Evolutionary conservation across 768 basidiomycete species (phyloP).

Genomic region (Lactarius hengduanensis): DNA sequence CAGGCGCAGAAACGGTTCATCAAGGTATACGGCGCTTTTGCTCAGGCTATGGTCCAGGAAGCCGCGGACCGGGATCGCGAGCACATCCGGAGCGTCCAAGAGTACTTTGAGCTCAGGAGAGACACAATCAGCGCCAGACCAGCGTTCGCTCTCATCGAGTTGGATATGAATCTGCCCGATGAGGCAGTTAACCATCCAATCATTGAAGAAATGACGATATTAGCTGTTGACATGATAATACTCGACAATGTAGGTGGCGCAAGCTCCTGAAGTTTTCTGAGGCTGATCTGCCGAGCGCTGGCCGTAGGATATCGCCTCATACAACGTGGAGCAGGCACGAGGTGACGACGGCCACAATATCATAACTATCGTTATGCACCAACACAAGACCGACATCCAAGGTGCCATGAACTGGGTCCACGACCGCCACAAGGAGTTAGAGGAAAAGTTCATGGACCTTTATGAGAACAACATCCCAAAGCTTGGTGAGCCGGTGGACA

Average conservation of each 20-base stretch:
- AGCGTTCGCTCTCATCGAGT: constrained; percentile 1
- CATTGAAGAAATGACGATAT: not conserved
- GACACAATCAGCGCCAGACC: not conserved
- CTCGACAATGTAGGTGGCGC: constrained; percentile 4
- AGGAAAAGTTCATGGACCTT: constrained; percentile 33
- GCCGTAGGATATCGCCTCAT: constrained; percentile 33
- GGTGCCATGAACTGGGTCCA: constrained; percentile 37
- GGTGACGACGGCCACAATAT: constrained; percentile 41
- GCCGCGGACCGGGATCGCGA: not conserved
- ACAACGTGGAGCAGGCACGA: constrained; percentile 35
- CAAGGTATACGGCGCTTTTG: not conserved
- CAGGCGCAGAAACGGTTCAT: constrained; percentile 16
- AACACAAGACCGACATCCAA: constrained; percentile 35
- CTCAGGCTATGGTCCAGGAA: not conserved
- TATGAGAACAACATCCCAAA: constrained; percentile 35
- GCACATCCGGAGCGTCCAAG: constrained; percentile 5
- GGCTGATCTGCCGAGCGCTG: not conserved
- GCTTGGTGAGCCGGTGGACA: constrained; percentile 38
- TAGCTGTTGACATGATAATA: constrained; percentile 3
- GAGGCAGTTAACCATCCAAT: constrained; percentile 2
- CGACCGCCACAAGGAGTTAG: constrained; percentile 32
- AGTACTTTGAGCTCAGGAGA: constrained; percentile 9
- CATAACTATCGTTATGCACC: constrained; percentile 44
- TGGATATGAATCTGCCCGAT: constrained; percentile 8
- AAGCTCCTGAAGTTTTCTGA: not conserved